Percentiles rank a stretch among this genome's conserved stretches.
Evolutionary conservation across 2,329 filamentous ascomycete genomes (phyloP).

Genomic region (Byssothecium circinans): DNA sequence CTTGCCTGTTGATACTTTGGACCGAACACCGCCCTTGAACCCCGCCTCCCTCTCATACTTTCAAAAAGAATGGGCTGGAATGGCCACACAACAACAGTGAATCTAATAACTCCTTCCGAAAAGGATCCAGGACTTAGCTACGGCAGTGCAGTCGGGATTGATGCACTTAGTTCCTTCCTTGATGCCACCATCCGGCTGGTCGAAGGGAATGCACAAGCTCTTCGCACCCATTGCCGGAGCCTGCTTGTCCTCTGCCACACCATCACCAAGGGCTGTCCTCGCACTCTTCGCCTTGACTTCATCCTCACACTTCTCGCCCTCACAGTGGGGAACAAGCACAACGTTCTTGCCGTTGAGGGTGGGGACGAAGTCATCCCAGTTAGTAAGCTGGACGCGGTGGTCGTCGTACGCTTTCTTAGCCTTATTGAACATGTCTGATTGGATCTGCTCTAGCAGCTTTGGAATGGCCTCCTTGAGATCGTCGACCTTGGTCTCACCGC

Average conservation of each 20-base stretch:
- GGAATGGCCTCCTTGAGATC: slow-evolving; percentile 75
- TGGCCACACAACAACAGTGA: not conserved
- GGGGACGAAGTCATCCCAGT: slow-evolving; percentile 91
- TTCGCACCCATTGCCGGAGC: slow-evolving; percentile 77
- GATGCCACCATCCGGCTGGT: slow-evolving; percentile 80
- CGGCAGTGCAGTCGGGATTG: slow-evolving; percentile 78
- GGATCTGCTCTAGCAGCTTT: slow-evolving; percentile 84
- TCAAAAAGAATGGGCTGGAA: not conserved
- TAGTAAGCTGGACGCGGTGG: slow-evolving; percentile 76
- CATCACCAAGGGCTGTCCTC: slow-evolving; percentile 67
- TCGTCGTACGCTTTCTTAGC: slow-evolving; percentile 77
- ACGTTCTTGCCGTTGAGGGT: slow-evolving; percentile 91
- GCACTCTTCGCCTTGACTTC: slow-evolving; percentile 92
- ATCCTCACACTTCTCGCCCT: slow-evolving; percentile 83
- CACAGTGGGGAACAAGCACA: slow-evolving; percentile 86
- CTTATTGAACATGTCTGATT: slow-evolving; percentile 75
- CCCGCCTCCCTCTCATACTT: not conserved
- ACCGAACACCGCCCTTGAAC: not conserved
- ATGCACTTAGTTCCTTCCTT: slow-evolving; percentile 86
- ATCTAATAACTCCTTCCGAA: slow-evolving; percentile 65
- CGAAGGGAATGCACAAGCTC: slow-evolving; percentile 76
- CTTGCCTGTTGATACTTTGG: not conserved
- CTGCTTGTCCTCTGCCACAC: slow-evolving; percentile 72
- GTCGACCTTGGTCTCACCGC: slow-evolving; percentile 69
- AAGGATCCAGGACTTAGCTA: slow-evolving; percentile 87